Evolutionary conservation across 139 green algal species (phyloP), one percentile per base, ranked within the genome.

Genomic region (Coccomyxa sp.): DNA sequence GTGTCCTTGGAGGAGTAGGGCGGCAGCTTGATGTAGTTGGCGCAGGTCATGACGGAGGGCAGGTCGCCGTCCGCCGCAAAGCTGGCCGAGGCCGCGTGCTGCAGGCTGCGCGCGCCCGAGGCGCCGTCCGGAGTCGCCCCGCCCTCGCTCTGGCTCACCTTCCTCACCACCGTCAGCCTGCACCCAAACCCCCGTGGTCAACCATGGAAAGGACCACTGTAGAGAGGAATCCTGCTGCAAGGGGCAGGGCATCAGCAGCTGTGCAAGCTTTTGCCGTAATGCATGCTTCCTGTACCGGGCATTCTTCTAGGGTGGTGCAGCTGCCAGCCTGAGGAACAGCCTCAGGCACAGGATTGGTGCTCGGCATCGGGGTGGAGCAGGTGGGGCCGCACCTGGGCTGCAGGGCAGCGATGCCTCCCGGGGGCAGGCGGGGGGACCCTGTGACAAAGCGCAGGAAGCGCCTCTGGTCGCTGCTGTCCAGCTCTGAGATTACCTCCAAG

Each of bases 21-120:
- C 71, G 96, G 96, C 83, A 99, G 90, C 91, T 99, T 99, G 79
- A 99, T 91, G 86, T 99, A 99, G 85, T 98, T 99, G 74, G 94
- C 96, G 81, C 96, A 99, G 1, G 96, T 99, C 96, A 99, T 99
- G n/a, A 98, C 96, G 35, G 84, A 94, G 16, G 96, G 96, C 78
- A 99, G 86, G 83, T 98, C 95, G 0, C 87, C 87, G 73, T 98
- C 93, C 2, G 89, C 85, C 74, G 75, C 69, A 64, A 64, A 64
- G 50, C 50, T 64, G 2, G 50, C 27, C 18, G 50, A 64, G 50
- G 50, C 50, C 50, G 50, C 50, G 50, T 22, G n/a, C 50, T 64
- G 50, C 50, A 64, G 50, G 18, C 18, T 22, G 4, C 50, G 50
- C 50, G 50, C 50, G 18, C 50, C 50, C 50, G 5, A 64, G 2